Conservation (phyloP, 371 early-diverging fungal species). For the Mucor velutinosus region DNA sequence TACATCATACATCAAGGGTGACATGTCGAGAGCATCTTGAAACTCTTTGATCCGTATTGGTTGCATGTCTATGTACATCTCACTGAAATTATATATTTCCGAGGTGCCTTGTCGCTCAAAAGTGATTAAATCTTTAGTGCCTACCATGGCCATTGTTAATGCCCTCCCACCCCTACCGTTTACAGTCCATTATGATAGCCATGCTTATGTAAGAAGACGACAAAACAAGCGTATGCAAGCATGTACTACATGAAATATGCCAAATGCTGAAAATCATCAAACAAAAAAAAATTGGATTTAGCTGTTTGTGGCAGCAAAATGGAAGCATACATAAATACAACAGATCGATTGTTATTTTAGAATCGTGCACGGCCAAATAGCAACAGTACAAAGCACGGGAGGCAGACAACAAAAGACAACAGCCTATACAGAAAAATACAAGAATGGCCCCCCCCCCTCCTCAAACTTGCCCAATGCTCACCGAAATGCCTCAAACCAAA, state of each 20-base stretch:
- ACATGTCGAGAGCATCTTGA: neutral
- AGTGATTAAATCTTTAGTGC: too few species aligned
- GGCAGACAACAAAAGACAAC: neutral
- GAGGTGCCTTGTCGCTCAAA: neutral
- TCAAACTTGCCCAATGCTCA: neutral
- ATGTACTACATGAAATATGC: neutral
- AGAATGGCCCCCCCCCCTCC: too few species aligned
- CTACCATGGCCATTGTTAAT: too few species aligned
- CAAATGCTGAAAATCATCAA: neutral
- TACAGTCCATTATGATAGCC: neutral
- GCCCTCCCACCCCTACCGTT: too few species aligned
- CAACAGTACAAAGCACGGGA: neutral
- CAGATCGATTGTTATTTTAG: neutral
- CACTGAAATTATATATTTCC: neutral
- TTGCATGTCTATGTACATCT: neutral
- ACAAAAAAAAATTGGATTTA: neutral
- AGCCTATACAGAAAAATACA: neutral
- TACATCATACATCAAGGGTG: neutral
- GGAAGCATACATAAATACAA: neutral
- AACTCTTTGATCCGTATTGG: neutral
- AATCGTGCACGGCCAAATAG: conserved; percentile 1
- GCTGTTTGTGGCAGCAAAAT: neutral
- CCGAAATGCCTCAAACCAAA: neutral
- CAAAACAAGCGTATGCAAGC: neutral
- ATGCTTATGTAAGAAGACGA: neutral